Conservation (phyloP, 2,329 filamentous ascomycete genomes). For the Thelonectria blattea region DNA sequence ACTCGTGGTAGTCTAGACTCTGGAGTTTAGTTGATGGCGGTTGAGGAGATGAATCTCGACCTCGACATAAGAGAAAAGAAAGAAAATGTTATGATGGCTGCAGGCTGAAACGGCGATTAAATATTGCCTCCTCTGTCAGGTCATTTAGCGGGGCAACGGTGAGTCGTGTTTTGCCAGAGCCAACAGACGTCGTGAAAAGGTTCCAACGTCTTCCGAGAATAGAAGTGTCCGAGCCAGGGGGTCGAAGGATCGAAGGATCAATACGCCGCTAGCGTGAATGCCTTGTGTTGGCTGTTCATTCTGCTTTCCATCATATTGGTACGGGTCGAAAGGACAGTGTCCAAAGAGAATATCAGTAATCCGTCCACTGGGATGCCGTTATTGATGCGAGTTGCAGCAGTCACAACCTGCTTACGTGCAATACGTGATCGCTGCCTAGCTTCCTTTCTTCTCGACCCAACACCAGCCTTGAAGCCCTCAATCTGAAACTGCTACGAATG, state of each 20-base stretch:
- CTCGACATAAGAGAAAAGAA: neutral
- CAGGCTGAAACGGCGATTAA: neutral
- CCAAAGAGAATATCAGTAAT: too few species aligned
- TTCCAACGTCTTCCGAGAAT: neutral
- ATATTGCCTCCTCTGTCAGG: neutral
- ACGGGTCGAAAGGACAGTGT: too few species aligned
- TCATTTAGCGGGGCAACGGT: neutral
- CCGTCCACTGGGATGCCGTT: too few species aligned
- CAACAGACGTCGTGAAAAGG: neutral
- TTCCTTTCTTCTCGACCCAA: too few species aligned
- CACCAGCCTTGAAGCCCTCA: too few species aligned
- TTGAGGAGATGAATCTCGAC: neutral
- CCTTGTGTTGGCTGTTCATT: neutral
- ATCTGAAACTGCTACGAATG: too few species aligned
- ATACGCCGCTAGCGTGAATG: neutral
- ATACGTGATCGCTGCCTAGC: too few species aligned
- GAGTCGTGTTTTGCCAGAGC: neutral
- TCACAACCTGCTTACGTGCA: too few species aligned
- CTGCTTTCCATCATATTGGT: neutral
- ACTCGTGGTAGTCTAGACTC: neutral
- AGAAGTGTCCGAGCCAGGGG: neutral
- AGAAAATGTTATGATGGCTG: neutral
- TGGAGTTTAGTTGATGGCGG: neutral
- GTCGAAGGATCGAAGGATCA: neutral
- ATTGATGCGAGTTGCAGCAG: too few species aligned